A percentile compares a stretch with the other conserved stretches of the same genome.
phyloP scores from a whole-genome alignment of 2,329 filamentous ascomycete species.

The Graphium sp. region DNA sequence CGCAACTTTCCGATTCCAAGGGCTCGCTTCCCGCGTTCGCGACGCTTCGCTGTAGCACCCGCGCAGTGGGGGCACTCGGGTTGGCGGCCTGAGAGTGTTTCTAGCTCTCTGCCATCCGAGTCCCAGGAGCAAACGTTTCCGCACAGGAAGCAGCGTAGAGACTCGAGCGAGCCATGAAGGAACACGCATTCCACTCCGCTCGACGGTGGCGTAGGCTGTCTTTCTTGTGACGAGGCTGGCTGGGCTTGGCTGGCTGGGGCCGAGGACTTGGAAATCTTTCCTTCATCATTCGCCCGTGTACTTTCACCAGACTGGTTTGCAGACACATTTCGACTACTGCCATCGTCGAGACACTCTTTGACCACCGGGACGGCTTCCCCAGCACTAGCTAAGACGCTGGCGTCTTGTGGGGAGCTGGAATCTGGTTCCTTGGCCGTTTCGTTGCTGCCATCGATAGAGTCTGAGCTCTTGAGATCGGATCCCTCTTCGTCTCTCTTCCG shows the following conservation, averaged over 20 bases:
- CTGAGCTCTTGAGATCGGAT: too few species aligned
- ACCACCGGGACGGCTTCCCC: too few species aligned
- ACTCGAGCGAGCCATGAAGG: conserved; percentile 51
- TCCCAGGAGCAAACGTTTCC: conserved; percentile 42
- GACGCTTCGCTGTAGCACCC: conserved; percentile 41
- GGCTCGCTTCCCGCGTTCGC: conserved; percentile 49
- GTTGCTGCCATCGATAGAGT: conserved; percentile 3
- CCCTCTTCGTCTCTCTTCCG: too few species aligned
- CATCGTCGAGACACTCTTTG: too few species aligned
- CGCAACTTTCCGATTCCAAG: conserved; percentile 51
- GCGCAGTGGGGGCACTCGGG: conserved; percentile 51
- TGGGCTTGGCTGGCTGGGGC: background rate
- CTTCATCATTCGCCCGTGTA: too few species aligned
- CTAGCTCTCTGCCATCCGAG: conserved; percentile 31
- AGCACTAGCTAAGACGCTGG: too few species aligned
- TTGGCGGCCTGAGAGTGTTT: conserved; percentile 45
- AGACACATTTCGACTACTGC: too few species aligned
- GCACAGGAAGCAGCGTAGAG: conserved; percentile 47
- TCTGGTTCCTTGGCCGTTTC: background rate
- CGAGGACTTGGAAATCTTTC: background rate
- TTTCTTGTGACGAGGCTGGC: background rate
- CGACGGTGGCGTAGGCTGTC: conserved; percentile 7
- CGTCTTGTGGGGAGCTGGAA: conserved; percentile 2
- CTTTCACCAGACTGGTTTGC: too few species aligned
- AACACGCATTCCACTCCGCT: conserved; percentile 48